Percentiles rank a stretch among this genome's conserved stretches.
phyloP scores from a whole-genome alignment of 2,329 filamentous ascomycete genomes.

The Fusarium succisae region DNA sequence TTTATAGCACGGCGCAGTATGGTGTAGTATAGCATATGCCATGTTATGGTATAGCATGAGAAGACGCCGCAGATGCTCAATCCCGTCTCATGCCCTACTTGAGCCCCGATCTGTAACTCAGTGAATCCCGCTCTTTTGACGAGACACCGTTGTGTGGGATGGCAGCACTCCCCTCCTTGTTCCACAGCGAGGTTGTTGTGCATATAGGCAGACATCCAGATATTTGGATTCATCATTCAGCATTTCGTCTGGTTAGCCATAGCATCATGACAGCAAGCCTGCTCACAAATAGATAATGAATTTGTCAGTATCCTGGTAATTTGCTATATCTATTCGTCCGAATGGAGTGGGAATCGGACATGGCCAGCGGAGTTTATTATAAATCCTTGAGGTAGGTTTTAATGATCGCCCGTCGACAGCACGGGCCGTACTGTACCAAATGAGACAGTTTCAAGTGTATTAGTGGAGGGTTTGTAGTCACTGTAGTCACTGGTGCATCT shows the following conservation, averaged over 20 bases:
- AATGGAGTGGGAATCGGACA: slow-evolving; percentile 12
- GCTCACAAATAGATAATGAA: background rate
- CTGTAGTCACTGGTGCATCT: background rate
- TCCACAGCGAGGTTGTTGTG: slow-evolving; percentile 19
- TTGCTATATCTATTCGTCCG: background rate
- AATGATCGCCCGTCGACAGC: slow-evolving; percentile 16
- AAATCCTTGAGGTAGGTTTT: slow-evolving; percentile 6
- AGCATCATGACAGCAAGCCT: background rate
- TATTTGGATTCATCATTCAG: background rate
- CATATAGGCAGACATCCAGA: slow-evolving; percentile 23
- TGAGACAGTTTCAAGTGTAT: slow-evolving; percentile 31
- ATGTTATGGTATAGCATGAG: background rate
- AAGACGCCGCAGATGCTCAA: background rate
- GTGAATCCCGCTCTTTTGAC: slow-evolving; percentile 37
- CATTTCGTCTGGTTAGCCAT: background rate
- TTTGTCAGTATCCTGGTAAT: slow-evolving; percentile 12
- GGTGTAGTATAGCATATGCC: background rate
- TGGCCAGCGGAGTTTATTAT: slow-evolving; percentile 28
- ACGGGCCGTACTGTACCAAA: slow-evolving; percentile 15
- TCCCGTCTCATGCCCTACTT: slow-evolving; percentile 4
- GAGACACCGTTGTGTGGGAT: slow-evolving; percentile 26
- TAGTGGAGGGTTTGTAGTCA: background rate
- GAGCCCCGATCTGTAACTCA: slow-evolving; percentile 17
- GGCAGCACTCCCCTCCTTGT: slow-evolving; percentile 31
- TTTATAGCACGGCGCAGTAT: background rate